These are phyloP conservation scores for Pueraria montana DNA, from an alignment of 306 rosid genomes.

Conservation along the genomic window DNA sequence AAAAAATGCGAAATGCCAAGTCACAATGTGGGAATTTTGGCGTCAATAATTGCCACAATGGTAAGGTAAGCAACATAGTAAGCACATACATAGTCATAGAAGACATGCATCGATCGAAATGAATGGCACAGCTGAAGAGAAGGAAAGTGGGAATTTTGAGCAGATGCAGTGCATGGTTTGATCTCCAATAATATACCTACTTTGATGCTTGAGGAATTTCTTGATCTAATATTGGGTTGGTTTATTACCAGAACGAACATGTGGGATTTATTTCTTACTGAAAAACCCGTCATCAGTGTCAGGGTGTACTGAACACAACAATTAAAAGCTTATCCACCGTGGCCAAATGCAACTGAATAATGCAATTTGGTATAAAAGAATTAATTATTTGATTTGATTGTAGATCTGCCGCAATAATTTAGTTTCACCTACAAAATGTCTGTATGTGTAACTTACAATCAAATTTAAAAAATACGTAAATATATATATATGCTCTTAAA, in stretches of 20 bases:
- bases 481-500: background rate
- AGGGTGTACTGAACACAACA: slow-evolving; percentile 13
- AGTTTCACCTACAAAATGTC: slow-evolving; percentile 33
- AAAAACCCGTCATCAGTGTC: slow-evolving; percentile 25
- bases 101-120: slow-evolving; percentile 35
- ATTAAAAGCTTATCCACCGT: slow-evolving; percentile 24
- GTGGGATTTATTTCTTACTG: slow-evolving; percentile 43
- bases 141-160: slow-evolving; percentile 30
- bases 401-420: slow-evolving; percentile 36
- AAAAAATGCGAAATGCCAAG: background rate
- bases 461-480: background rate
- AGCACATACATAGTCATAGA: background rate
- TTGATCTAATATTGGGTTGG: background rate
- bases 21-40: slow-evolving; percentile 33
- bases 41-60: slow-evolving; percentile 36
- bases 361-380: slow-evolving; percentile 43
- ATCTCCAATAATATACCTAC: slow-evolving; percentile 7
- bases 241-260: slow-evolving; percentile 1
- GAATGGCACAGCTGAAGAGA: slow-evolving; percentile 41
- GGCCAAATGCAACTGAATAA: slow-evolving; percentile 24
- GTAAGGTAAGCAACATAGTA: slow-evolving; percentile 23
- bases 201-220: slow-evolving; percentile 49
- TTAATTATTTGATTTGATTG: slow-evolving; percentile 34
- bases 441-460: background rate
- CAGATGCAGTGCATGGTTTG: slow-evolving; percentile 53